phyloP scores from a whole-genome alignment of 164 flowering plant species.

The Berberis thunbergii region DNA sequence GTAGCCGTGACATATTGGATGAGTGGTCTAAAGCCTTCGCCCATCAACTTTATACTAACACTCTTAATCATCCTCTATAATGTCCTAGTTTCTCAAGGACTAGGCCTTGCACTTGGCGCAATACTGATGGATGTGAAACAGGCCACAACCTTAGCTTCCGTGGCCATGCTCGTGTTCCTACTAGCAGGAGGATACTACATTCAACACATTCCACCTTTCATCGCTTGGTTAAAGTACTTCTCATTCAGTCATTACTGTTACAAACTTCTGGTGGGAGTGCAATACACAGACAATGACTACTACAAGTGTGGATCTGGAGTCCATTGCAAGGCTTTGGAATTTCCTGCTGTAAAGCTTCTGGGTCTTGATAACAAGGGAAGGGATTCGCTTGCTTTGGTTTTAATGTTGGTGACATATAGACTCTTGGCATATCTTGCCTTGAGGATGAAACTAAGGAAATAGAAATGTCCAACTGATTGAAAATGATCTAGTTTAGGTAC shows the following conservation, averaged over 20 bases:
- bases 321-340: conserved; percentile 51
- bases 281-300: conserved; percentile 42
- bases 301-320: conserved; percentile 51
- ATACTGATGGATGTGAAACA: conserved; percentile 80
- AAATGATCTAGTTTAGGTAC: too few species aligned
- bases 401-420: conserved; percentile 77
- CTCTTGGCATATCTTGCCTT: conserved; percentile 68
- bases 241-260: conserved; percentile 82
- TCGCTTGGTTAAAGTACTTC: conserved; percentile 75
- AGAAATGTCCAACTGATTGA: too few species aligned
- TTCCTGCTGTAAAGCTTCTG: conserved; percentile 45
- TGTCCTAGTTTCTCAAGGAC: conserved; percentile 79
- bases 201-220: conserved; percentile 62
- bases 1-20: conserved; percentile 67
- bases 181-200: conserved; percentile 92
- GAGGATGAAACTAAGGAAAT: conserved; percentile 7
- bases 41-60: conserved; percentile 38
- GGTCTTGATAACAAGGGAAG: conserved; percentile 29
- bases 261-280: conserved; percentile 75
- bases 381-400: conserved; percentile 57
- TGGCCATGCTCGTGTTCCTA: conserved; percentile 71
- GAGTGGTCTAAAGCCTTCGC: conserved; percentile 77
- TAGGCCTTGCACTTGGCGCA: conserved; percentile 87
- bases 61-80: conserved; percentile 58
- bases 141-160: conserved; percentile 70